Evolutionary conservation across 1,139 yeast genomes (phyloP), one percentile per base, ranked within the genome.

Genomic region (Saccharomyces hybrid): DNA sequence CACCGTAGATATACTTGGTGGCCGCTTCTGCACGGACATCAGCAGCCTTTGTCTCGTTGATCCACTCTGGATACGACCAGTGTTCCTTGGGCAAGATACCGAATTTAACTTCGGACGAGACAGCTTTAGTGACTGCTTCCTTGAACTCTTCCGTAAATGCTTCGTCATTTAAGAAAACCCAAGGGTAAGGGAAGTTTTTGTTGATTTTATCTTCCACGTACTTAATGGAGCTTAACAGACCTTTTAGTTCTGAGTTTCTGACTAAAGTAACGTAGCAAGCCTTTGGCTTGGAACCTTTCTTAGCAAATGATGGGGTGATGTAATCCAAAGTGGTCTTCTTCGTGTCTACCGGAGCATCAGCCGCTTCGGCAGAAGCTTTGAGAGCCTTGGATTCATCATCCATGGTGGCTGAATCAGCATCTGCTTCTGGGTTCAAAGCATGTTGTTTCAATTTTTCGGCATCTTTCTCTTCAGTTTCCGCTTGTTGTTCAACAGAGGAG

Each of bases 241-340:
- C 77, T 68, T 75, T 72, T 48, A 87, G 67, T 61, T 88, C 96
- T 14, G 73, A 67, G 69, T 87, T 87, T 61, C 93, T 75, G 31
- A 88, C 89, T 48, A 88, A 72, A 3, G 88, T 77, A 55, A 87
- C 82, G 61, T 87, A 80, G 1, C 90, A 82, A 11, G 91, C 93
- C 60, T 79, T 81, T 54, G 78, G 79, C 58, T 56, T 56, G 5
- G 47, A 55, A 32, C 62, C 64, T n/a, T 52, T 54, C 26, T 57
- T 58, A 4, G 28, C 53, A 27, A 55, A 60, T 2, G 59, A 51
- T 8, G 55, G 55, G 26, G 32, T 47, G 44, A 61, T 50, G 27
- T 53, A 59, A 7, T 53, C 52, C 48, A 53, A 47, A 11, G 54
- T 49, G 26, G 51, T 49, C 21, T 46, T 24, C 7, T 52, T 49